Base-by-base conservation (phyloP, 805 yeast genomes). In the Kuraishia floccosa region DNA sequence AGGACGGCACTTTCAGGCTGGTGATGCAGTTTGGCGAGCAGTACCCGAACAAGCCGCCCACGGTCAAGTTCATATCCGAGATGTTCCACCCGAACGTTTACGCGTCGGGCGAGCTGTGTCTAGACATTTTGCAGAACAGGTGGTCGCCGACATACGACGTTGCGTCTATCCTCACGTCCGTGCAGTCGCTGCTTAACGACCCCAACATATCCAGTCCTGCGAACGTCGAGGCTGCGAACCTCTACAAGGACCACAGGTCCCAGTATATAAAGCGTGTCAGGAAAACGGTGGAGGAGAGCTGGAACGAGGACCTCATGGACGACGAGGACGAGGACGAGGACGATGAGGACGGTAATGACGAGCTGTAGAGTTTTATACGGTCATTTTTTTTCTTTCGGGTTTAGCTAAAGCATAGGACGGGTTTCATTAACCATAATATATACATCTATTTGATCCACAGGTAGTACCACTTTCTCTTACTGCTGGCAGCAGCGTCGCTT, bases 101-200 rank as follows among this genome's bases (percentile, higher is more conserved):
- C 49, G 94, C 94, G 7, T 71, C 78, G 28, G 98, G 98, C 17
- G 97, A 91, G 48, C 72, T 91, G 39, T 91, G 98, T 60, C 68
- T 91, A 39, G 98, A 91, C 58, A 91, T 91, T 42, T 63, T 91
- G 42, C 98, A 91, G 52, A 91, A 89, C 60, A 68, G 97, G 51
- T 91, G 98, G 98, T 81, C 94, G 17, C 98, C 98, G 9, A 91
- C 98, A 1, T 91, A 89, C 50, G 98, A 91, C 49, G 98, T 91
- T 24, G 86, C 95, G 8, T 85, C 95, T 9, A 89, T 91, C 34
- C 65, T 91, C 43, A 91, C 98, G 1, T 83, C 95, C 17, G 76
- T 91, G 35, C 98, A 91, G 53, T 77, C 87, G 34, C 66, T 91
- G 39, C 64, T 91, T 43, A 91, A 91, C 56, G 98, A 91, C 52